These are phyloP conservation scores for Dactylellina cionopaga DNA, from an alignment of 2,329 filamentous ascomycete genomes.

Conservation along the genomic window DNA sequence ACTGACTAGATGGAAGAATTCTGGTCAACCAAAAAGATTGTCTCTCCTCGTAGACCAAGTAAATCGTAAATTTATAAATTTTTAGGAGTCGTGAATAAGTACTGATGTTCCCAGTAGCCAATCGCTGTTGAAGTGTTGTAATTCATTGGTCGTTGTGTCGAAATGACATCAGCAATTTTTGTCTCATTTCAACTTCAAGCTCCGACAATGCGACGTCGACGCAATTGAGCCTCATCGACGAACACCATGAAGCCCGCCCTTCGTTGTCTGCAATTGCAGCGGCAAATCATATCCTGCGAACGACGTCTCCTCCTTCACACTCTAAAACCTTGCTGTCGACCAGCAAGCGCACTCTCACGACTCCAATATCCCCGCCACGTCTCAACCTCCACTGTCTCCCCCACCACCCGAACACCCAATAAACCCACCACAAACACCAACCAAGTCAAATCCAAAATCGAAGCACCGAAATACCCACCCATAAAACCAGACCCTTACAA, in stretches of 20 bases:
- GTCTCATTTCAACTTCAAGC: not conserved
- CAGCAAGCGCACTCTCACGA: constrained; percentile 1
- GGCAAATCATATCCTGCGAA: constrained; percentile 23
- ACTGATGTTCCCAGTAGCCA: too few relatives aligned
- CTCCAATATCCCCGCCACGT: constrained; percentile 32
- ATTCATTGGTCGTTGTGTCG: too few relatives aligned
- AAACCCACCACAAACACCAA: constrained; percentile 4
- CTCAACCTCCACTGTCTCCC: constrained; percentile 2
- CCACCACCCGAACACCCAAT: not conserved
- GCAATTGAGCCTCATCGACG: not conserved
- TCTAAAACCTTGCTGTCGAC: constrained; percentile 10
- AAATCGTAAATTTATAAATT: too few relatives aligned
- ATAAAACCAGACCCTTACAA: constrained; percentile 50
- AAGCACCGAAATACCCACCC: constrained; percentile 30
- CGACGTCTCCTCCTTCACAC: constrained; percentile 32
- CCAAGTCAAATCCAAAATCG: constrained; percentile 9
- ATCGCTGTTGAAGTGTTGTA: too few relatives aligned
- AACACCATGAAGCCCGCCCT: constrained; percentile 41
- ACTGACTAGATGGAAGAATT: constrained; percentile 40
- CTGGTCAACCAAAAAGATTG: not conserved
- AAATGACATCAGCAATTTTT: constrained; percentile 10
- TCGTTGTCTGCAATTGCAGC: constrained; percentile 43
- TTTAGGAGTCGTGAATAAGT: too few relatives aligned
- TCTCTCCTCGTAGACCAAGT: too few relatives aligned
- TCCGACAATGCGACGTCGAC: constrained; percentile 6